Evolutionary conservation across 2,329 filamentous ascomycete genomes (phyloP), one percentile per base, ranked within the genome.

Genomic region (Chalaropsis ovoidea): DNA sequence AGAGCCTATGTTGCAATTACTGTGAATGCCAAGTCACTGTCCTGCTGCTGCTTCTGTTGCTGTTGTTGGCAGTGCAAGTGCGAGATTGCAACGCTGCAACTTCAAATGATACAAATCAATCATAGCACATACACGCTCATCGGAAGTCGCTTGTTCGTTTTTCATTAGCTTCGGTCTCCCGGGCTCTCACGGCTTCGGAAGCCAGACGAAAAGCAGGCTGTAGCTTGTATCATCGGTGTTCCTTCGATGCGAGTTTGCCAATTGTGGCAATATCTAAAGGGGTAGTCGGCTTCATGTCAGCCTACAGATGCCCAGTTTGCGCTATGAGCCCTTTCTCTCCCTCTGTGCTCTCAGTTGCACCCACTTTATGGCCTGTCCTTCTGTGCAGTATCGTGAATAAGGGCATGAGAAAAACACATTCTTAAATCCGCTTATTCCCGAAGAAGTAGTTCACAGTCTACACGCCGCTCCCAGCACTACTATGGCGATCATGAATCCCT

Each of bases 301-400:
- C 31, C n/a, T n/a, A n/a, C n/a, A n/a, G 31, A 31, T 6, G 2
- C 3, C 31, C 6, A 31, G 31, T 31, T 31, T 3, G 6, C 2
- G 31, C 31, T 6, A 31, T 31, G 31, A 31, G 31, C 31, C 31
- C 31, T 31, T 15, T 19, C 49, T 56, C 31, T 6, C 31, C 6
- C 17, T 19, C 49, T 56, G 27, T 24, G 49, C 49, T 3, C 22
- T 31, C 19, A 31, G 13, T 27, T 7, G 49, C 49, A 17, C 24
- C 49, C 49, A 56, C 49, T 56, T 56, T 56, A 56, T 27, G 27
- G 49, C 49, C 49, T 56, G 19, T 31, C 22, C 24, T 56, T 19
- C 3, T 56, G 6, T 56, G 10, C 49, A 56, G 15, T 56, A 49
- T 49, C n/a, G 19, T 31, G 24, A 8, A 17, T 56, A 49, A 1